Evolutionary conservation across 164 flowering plant species (phyloP).

Genomic region (Vitis vinifera): DNA sequence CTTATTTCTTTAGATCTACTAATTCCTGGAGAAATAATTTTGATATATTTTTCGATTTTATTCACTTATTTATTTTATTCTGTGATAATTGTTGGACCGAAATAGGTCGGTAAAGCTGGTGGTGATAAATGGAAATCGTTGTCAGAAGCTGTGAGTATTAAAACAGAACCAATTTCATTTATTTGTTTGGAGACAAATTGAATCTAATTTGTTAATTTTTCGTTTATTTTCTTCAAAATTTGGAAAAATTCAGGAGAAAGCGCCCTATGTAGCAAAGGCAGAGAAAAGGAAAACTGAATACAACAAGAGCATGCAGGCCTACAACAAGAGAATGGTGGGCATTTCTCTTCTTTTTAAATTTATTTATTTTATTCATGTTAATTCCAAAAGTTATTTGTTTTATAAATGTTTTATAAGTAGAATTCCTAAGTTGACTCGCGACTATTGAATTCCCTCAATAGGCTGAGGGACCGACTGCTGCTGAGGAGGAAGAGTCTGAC

Average conservation of each 20-base stretch:
- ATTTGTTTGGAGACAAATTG: not conserved
- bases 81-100: not conserved
- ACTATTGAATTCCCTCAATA: not conserved
- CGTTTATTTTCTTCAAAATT: not conserved
- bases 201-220: not conserved
- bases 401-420: not conserved
- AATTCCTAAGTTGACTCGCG: too few species aligned
- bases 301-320: constrained; percentile 47
- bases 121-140: constrained; percentile 81
- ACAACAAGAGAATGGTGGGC: constrained; percentile 51
- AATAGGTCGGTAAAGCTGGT: constrained; percentile 85
- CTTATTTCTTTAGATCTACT: not conserved
- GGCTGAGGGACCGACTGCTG: constrained; percentile 33
- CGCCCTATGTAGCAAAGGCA: constrained; percentile 56
- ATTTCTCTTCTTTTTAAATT: not conserved
- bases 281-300: constrained; percentile 68
- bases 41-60: not conserved
- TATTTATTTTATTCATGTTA: not conserved
- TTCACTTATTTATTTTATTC: not conserved
- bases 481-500: constrained; percentile 49
- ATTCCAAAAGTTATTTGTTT: not conserved
- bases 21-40: too few species aligned
- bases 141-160: constrained; percentile 49
- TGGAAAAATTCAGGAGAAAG: constrained; percentile 49
- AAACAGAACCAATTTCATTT: not conserved